phyloP scores from a whole-genome alignment of 306 rosid species.

The Acacia confusa region DNA sequence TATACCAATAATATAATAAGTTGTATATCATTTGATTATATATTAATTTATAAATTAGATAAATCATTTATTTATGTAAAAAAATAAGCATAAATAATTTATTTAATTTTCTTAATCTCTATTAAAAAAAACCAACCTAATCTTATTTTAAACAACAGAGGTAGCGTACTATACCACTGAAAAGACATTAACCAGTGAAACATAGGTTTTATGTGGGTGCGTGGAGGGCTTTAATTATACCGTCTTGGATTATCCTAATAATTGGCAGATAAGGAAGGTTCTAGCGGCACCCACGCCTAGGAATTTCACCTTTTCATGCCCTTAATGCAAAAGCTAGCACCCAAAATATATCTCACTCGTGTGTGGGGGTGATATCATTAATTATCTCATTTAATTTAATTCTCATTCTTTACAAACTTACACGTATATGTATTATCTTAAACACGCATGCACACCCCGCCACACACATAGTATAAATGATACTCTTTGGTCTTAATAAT shows the following conservation, averaged over 20 bases:
- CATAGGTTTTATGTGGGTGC: constrained; percentile 29
- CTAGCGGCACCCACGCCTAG: constrained; percentile 11
- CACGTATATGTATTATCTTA: background rate
- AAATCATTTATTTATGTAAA: too few species aligned
- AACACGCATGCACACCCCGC: background rate
- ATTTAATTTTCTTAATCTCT: too few species aligned
- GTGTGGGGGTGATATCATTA: background rate
- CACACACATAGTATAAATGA: too few species aligned
- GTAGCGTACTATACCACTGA: constrained; percentile 1
- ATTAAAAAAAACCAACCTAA: fast-evolving
- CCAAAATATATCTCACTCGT: background rate
- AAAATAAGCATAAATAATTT: too few species aligned
- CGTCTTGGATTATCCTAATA: constrained; percentile 15
- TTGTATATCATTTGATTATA: too few species aligned
- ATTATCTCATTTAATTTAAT: constrained; percentile 1
- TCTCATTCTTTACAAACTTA: background rate
- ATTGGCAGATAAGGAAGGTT: constrained; percentile 37
- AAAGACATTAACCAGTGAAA: constrained; percentile 45
- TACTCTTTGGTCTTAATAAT: too few species aligned
- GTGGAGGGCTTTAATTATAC: constrained; percentile 47
- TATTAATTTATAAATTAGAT: too few species aligned
- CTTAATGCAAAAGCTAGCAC: background rate
- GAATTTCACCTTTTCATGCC: constrained; percentile 39
- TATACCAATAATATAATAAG: too few species aligned
- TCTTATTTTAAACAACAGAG: too few species aligned